Percentiles rank a stretch among this genome's conserved stretches.
Conservation (phyloP, 345 rosid genomes). For the Lumnitzera racemosa region DNA sequence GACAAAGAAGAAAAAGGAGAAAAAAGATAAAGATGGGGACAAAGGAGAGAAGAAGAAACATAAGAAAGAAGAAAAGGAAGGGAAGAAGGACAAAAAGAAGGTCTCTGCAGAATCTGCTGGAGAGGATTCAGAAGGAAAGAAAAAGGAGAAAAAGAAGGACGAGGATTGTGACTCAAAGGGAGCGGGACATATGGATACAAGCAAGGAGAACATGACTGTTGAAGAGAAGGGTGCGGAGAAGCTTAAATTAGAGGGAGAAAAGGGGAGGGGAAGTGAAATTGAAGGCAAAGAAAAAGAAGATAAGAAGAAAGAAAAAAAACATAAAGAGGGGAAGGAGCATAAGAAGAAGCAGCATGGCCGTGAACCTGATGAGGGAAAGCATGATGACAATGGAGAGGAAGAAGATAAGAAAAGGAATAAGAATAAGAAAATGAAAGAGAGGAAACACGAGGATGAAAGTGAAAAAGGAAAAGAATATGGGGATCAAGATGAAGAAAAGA, state of each 20-base stretch:
- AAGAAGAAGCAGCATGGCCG: constrained; percentile 6
- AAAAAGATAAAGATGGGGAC: not conserved
- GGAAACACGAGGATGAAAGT: constrained; percentile 9
- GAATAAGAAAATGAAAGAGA: constrained; percentile 1
- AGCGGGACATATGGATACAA: not conserved
- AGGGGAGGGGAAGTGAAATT: not conserved
- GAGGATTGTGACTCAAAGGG: constrained; percentile 5
- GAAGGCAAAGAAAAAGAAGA: not conserved
- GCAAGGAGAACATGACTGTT: no score
- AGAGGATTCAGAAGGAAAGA: constrained; percentile 3
- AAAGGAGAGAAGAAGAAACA: constrained; percentile 14
- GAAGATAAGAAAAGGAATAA: not conserved
- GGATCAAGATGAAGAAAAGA: constrained; percentile 4
- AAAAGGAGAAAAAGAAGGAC: constrained; percentile 6
- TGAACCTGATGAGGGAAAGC: not conserved
- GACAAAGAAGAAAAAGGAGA: not conserved
- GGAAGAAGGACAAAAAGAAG: constrained; percentile 5
- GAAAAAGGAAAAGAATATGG: constrained; percentile 8
- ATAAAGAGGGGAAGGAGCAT: constrained; percentile 4
- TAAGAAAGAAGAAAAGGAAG: constrained; percentile 3
- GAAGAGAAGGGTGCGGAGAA: constrained; percentile 2
- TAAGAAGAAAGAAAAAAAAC: not conserved
- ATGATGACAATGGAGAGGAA: constrained; percentile 5
- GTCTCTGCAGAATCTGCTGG: not conserved
- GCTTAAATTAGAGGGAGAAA: constrained; percentile 2